A percentile compares a stretch with the other conserved stretches of the same genome.
Conservation (phyloP, 1,284 basidiomycete species). For the Dichomitus squalens region DNA sequence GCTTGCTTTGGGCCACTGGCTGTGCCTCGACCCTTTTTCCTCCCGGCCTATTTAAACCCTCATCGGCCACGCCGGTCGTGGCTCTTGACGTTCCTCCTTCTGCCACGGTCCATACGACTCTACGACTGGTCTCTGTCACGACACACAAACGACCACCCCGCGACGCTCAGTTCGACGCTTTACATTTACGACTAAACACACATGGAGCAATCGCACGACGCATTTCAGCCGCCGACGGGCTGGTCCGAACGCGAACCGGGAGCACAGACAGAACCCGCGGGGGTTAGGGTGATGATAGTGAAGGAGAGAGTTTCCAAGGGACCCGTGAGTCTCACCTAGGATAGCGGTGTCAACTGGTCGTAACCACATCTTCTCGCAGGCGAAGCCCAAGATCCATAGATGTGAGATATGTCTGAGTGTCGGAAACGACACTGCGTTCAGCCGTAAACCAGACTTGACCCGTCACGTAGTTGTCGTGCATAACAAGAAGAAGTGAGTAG, state of each 20-base stretch:
- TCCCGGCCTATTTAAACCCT: conserved; percentile 17
- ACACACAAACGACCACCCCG: not conserved
- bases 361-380: not conserved
- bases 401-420: conserved; percentile 37
- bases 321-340: not conserved
- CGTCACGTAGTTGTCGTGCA: conserved; percentile 46
- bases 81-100: conserved; percentile 1
- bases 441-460: conserved; percentile 51
- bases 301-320: not conserved
- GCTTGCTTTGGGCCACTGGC: conserved; percentile 12
- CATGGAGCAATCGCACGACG: not conserved
- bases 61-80: conserved; percentile 20
- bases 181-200: not conserved
- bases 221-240: not conserved
- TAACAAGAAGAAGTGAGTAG: conserved; percentile 55
- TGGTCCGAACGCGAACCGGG: not conserved
- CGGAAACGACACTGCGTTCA: conserved; percentile 43
- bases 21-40: conserved; percentile 14
- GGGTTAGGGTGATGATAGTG: not conserved
- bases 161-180: not conserved
- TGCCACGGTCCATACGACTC: not conserved
- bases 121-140: not conserved
- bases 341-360: not conserved
- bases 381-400: conserved; percentile 8
- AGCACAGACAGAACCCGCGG: not conserved